A percentile compares a stretch with the other conserved stretches of the same genome.
phyloP scores from a whole-genome alignment of 768 basidiomycete species.

The Rhizopogon salebrosus region DNA sequence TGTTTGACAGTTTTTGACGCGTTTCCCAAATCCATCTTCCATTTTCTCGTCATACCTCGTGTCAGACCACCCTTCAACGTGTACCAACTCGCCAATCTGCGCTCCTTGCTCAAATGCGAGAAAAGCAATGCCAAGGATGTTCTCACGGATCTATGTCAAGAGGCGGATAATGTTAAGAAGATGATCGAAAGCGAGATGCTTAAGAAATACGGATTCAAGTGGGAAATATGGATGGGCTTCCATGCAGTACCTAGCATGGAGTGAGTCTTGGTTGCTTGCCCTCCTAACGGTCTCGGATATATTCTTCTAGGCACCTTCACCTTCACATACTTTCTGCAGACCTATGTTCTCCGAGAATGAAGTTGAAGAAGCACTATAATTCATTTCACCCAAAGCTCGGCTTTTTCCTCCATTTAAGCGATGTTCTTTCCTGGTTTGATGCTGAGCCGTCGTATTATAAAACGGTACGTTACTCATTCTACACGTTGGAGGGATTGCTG shows the following conservation, averaged over 20 bases:
- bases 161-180: conserved; percentile 48
- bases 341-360: conserved; percentile 61
- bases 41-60: conserved; percentile 83
- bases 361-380: conserved; percentile 88
- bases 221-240: conserved; percentile 79
- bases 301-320: conserved; percentile 61
- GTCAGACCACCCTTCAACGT: conserved; percentile 24
- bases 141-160: conserved; percentile 47
- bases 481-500: background rate
- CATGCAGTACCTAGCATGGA: conserved; percentile 84
- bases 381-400: conserved; percentile 82
- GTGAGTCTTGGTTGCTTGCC: conserved; percentile 39
- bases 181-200: conserved; percentile 81
- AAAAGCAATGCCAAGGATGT: conserved; percentile 50
- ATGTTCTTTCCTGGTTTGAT: conserved; percentile 81
- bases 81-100: conserved; percentile 47
- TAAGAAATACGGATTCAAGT: conserved; percentile 64
- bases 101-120: conserved; percentile 48
- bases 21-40: conserved; percentile 82
- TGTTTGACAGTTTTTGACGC: conserved; percentile 69
- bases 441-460: conserved; percentile 50
- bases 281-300: background rate
- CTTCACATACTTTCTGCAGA: conserved; percentile 84
- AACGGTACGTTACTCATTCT: conserved; percentile 34
- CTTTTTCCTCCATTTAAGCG: conserved; percentile 74